A percentile compares a stretch with the other conserved stretches of the same genome.
Conservation (phyloP, 495 filamentous ascomycete species). For the Hyaloscypha finlandica region DNA sequence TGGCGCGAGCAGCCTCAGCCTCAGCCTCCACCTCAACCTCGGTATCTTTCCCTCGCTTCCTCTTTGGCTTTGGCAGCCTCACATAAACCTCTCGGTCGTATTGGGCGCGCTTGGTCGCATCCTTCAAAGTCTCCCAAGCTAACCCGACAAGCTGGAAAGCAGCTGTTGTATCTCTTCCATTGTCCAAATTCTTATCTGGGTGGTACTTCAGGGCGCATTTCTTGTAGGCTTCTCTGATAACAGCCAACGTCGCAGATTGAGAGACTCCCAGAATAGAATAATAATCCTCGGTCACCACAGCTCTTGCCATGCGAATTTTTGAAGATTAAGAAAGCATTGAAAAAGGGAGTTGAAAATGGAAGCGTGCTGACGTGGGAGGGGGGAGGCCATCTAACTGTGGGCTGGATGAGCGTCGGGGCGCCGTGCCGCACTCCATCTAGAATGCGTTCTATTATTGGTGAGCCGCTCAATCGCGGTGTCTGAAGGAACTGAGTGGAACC, state of each 20-base stretch:
- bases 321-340: conserved; percentile 1
- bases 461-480: not conserved
- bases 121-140: conserved; percentile 19
- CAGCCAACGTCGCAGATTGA: conserved; percentile 36
- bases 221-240: conserved; percentile 49
- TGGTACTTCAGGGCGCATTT: conserved; percentile 57
- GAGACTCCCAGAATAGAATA: conserved; percentile 44
- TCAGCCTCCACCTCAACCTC: conserved; percentile 2
- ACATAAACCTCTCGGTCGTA: conserved; percentile 17
- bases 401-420: not conserved
- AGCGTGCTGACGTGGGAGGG: not conserved
- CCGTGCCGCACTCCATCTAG: not conserved
- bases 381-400: not conserved
- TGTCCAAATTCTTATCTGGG: conserved; percentile 59
- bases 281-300: conserved; percentile 27
- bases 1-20: conserved; percentile 6
- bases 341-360: not conserved
- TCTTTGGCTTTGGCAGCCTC: conserved; percentile 20
- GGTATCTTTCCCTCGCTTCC: conserved; percentile 24
- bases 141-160: conserved; percentile 42
- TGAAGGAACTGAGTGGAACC: not conserved
- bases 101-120: conserved; percentile 12
- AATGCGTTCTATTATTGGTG: not conserved
- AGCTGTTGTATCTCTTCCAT: conserved; percentile 35
- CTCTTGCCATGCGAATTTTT: conserved; percentile 19